Base-by-base conservation (phyloP, 345 rosid species). In the Zanthoxylum bungeanum region DNA sequence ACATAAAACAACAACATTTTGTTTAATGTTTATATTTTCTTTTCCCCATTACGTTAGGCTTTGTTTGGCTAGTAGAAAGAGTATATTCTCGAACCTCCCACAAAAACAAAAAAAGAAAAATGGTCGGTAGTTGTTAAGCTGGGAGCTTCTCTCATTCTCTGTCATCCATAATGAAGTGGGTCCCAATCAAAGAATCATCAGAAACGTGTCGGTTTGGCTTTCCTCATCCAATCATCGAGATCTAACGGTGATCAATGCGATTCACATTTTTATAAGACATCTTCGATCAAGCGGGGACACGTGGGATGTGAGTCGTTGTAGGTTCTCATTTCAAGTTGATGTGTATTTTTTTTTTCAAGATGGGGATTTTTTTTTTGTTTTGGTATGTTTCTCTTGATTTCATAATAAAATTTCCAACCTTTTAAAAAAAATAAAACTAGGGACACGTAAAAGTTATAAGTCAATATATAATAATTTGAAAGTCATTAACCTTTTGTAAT, bases 121-220 rank as follows among this genome's bases (percentile, higher is more conserved):
- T n/a, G n/a, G 65, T 62, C 42, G 74, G 78, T 62, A 3, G 68
- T 2, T 19, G 63, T 17, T 42, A 37, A 53, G 59, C 51, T 33
- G 73, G 73, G 46, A 37, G 64, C 49, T 69, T 62, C 57, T n/a
- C n/a, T n/a, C n/a, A n/a, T n/a, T n/a, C n/a, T 19, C 21, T 34
- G 73, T 53, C 73, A 61, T 46, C n/a, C 73, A 69, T 56, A 53
- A 47, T 56, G 28, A 33, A 47, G 37, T 70, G 67, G 79, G 79
- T 3, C 49, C 60, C 63, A 17, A 36, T 2, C 8, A 8, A 31
- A 6, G 58, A 40, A 6, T 46, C 17, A 24, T 12, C 21, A 21
- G 24, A 59, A 66, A 47, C 71, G 74, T 68, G 71, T 63, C 33
- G 22, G 39, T 55, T 1, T 4, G 61, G 44, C 46, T 52, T 24